Percentiles rank a stretch among this genome's conserved stretches.
Conservation (phyloP, 2,329 filamentous ascomycete species). For the Chaetomiaceae sp. region DNA sequence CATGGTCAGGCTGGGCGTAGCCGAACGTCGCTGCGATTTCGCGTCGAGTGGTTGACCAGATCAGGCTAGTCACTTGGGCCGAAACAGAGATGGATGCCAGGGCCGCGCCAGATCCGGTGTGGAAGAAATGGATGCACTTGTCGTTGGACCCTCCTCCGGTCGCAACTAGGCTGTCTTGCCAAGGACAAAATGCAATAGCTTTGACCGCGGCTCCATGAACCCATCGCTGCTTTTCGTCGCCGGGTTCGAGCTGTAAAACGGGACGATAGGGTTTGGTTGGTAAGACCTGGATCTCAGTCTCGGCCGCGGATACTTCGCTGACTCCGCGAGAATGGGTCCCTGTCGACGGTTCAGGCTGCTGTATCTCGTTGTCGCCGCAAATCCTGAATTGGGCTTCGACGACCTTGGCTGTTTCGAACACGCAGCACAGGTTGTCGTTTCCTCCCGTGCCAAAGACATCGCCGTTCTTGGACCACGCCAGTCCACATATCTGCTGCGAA, state of each 20-base stretch:
- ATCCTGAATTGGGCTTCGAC: slow-evolving; percentile 30
- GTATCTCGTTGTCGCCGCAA: not conserved
- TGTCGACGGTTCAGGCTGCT: not conserved
- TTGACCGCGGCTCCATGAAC: slow-evolving; percentile 85
- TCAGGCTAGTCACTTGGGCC: slow-evolving; percentile 86
- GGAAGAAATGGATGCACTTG: slow-evolving; percentile 93
- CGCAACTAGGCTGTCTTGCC: slow-evolving; percentile 81
- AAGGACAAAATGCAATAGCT: slow-evolving; percentile 94
- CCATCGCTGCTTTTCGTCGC: slow-evolving; percentile 67
- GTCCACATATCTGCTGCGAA: slow-evolving; percentile 83
- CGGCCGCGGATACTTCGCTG: slow-evolving; percentile 17
- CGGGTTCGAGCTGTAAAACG: slow-evolving; percentile 47
- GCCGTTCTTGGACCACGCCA: slow-evolving; percentile 57
- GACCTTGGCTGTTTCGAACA: slow-evolving; percentile 68
- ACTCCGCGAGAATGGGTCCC: not conserved
- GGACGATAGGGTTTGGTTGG: slow-evolving; percentile 30
- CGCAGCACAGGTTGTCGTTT: slow-evolving; percentile 84
- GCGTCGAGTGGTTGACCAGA: slow-evolving; percentile 80
- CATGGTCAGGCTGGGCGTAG: slow-evolving; percentile 85
- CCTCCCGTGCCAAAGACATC: slow-evolving; percentile 78
- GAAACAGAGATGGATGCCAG: slow-evolving; percentile 89
- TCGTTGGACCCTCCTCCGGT: slow-evolving; percentile 93
- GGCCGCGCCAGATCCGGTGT: slow-evolving; percentile 74
- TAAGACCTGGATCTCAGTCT: slow-evolving; percentile 27
- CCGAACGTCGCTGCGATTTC: slow-evolving; percentile 94